Evolutionary conservation across 495 filamentous ascomycete species (phyloP), one percentile per base, ranked within the genome.

Genomic region (Talaromyces borbonicus): DNA sequence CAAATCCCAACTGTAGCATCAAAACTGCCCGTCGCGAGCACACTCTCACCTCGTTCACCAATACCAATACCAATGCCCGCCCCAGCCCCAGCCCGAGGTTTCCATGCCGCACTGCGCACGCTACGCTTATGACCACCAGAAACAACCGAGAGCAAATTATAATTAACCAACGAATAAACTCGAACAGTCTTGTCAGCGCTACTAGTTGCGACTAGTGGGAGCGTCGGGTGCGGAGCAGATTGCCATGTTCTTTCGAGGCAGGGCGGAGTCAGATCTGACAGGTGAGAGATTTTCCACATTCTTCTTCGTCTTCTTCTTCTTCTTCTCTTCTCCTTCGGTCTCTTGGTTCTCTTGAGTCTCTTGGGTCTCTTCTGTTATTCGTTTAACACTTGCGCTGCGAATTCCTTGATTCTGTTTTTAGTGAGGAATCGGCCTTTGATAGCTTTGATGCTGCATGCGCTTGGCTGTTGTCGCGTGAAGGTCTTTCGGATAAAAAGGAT

Each of bases 1-100:
- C 90, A 97, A 43, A 97, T 76, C 1, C 87, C 90, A 2, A 89
- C 87, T 4, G 83, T 90, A 8, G 84, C 79, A 57, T 97, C 90
- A 62, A 97, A 97, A 53, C 79, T 85, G 8, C 87, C 90, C 1
- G 89, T 95, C 0, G 88, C 88, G n/a, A 96, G 68, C 26, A 88
- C 83, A 47, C 81, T 79, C 52, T 83, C 73, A 32, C 78, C 72
- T 20, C 66, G 56, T 6, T 26, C 38, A 41, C 22, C 0, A n/a
- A 16, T 29, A 29, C 26, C 26, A 29, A 11, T 29, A 29, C 6
- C 11, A n/a, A 16, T 29, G 11, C 26, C 26, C 5, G 26, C 11
- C 5, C 6, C 11, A 20, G 35, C 35, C 9, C 16, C 11, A 12
- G 35, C 56, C 37, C 72, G 68, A 1, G 90, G 90, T 60, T 92